Base-by-base conservation (phyloP, 2,329 filamentous ascomycete genomes). In the Scedosporium minutisporum region DNA sequence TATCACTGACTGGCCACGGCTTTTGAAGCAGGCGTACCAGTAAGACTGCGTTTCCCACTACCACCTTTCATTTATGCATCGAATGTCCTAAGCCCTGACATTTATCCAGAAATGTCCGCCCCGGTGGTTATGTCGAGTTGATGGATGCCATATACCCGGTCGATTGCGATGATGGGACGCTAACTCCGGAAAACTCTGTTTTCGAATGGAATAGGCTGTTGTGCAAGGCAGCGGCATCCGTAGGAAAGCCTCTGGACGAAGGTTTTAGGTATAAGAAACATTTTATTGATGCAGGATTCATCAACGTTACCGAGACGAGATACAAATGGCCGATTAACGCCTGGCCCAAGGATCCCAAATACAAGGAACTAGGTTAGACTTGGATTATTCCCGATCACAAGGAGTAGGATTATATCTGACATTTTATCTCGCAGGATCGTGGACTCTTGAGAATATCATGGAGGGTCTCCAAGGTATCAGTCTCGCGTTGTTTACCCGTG, bases 281-380 rank as follows among this genome's bases (percentile, higher is more conserved):
- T 62, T 74, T 85, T 67, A 71, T 72, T 2, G 78, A 80, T 14
- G 81, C 78, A 0, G 84, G 84, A 0, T 86, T 86, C 65, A 71
- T 75, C 57, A 76, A 84, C 61, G 77, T 86, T 0, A 71, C 71
- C 0, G 78, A 83, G 67, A 71, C 75, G 2, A 67, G 79, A 5
- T 80, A 75, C 66, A 80, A 78, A 68, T 78, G 81, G 72, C 82
- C 82, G 0, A 75, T 74, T 33, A 81, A 79, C 66, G 68, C 73
- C 9, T 85, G 82, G 82, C 78, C 81, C 0, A 78, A 77, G 53
- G 78, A 82, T 48, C 73, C 74, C 6, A 76, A 77, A 27, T 74
- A 79, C 58, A 85, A 84, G 67, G 77, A 83, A 58, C 68, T 83
- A 1, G 1, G 71, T 76, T 55, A 63, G 73, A 0, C 66, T 74